Conservation (phyloP, 1,139 yeast genomes). For the Sugiyamaella castrensis region DNA sequence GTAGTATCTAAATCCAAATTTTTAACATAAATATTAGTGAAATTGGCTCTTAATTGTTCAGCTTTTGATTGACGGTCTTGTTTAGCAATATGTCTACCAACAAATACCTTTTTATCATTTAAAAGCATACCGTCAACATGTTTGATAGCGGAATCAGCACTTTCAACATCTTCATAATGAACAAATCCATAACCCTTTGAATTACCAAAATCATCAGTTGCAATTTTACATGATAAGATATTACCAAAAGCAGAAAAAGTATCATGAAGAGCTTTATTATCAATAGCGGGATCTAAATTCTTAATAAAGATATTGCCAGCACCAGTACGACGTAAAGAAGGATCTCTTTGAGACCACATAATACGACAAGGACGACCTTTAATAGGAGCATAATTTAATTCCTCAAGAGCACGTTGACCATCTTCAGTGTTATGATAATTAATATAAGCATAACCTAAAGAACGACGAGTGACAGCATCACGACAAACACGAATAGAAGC, state of each 20-base stretch:
- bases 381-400: constrained; percentile 88
- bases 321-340: constrained; percentile 92
- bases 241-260: constrained; percentile 97
- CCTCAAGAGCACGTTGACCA: constrained; percentile 93
- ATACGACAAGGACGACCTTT: constrained; percentile 98
- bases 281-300: constrained; percentile 97
- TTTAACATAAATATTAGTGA: constrained; percentile 93
- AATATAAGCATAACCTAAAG: constrained; percentile 97
- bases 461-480: constrained; percentile 95
- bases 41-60: constrained; percentile 88
- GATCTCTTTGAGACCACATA: constrained; percentile 99
- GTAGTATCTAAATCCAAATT: constrained; percentile 76
- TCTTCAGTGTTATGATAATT: constrained; percentile 88
- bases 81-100: constrained; percentile 90
- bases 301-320: constrained; percentile 96
- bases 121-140: constrained; percentile 98
- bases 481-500: constrained; percentile 98
- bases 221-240: constrained; percentile 95
- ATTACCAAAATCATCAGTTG: constrained; percentile 87
- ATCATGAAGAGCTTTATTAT: constrained; percentile 97
- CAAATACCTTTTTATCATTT: constrained; percentile 94
- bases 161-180: constrained; percentile 90
- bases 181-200: constrained; percentile 98
- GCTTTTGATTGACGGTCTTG: constrained; percentile 94
- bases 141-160: constrained; percentile 94